Percentiles rank a stretch among this genome's conserved stretches.
Conservation (phyloP, 768 basidiomycete genomes). For the Tricholoma flavovirens region DNA sequence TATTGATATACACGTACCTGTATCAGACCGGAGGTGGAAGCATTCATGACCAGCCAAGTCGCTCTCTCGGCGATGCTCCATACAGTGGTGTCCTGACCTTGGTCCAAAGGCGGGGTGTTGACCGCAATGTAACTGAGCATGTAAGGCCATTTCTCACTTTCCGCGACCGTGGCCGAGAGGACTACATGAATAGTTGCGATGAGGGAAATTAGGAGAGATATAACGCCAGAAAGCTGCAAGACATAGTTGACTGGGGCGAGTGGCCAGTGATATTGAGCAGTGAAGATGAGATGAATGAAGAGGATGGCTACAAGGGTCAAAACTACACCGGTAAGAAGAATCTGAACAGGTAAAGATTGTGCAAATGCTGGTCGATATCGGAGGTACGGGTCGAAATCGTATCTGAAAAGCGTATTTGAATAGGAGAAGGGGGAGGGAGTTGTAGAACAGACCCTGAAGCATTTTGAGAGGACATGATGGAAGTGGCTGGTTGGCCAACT, state of each 20-base stretch:
- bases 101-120: constrained; percentile 56
- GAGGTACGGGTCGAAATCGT: constrained; percentile 65
- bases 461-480: background rate
- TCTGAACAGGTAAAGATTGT: constrained; percentile 86
- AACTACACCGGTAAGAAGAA: constrained; percentile 79
- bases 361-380: constrained; percentile 74
- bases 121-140: constrained; percentile 92
- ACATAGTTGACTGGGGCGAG: constrained; percentile 89
- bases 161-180: constrained; percentile 47
- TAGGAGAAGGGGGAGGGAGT: background rate
- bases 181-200: constrained; percentile 76
- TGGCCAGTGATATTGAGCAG: constrained; percentile 93
- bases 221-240: constrained; percentile 81
- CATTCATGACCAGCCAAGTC: constrained; percentile 86
- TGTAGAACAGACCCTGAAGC: constrained; percentile 7
- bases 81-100: constrained; percentile 20
- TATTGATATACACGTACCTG: constrained; percentile 51
- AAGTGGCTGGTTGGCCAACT: too few relatives aligned
- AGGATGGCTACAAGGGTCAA: constrained; percentile 82
- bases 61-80: constrained; percentile 67
- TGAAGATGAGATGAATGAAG: constrained; percentile 89
- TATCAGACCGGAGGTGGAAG: constrained; percentile 74
- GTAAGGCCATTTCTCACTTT: constrained; percentile 85
- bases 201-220: constrained; percentile 71
- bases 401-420: constrained; percentile 17